Conservation (phyloP, 257 asterid genomes). For the Euphrasia confusa region DNA sequence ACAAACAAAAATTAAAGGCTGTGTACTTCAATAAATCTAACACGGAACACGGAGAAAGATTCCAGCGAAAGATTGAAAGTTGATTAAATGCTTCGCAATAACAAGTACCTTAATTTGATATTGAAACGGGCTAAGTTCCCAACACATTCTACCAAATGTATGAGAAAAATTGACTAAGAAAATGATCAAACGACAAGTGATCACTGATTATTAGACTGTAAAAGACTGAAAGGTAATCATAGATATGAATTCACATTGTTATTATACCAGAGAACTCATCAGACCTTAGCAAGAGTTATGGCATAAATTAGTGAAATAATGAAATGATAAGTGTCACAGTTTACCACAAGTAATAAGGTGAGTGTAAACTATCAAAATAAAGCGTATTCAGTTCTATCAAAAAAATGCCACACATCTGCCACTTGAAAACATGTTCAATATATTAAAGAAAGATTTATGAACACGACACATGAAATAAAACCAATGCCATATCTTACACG, state of each 20-base stretch:
- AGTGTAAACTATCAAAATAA: neutral
- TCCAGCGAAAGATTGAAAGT: conserved; percentile 18
- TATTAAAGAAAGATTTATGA: neutral
- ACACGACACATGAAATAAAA: neutral
- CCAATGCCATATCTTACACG: neutral
- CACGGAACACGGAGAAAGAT: conserved; percentile 13
- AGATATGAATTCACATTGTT: neutral
- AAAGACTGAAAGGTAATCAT: neutral
- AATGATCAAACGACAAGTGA: neutral
- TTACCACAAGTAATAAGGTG: neutral
- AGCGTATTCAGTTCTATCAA: conserved; percentile 4
- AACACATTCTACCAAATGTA: neutral
- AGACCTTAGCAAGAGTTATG: neutral
- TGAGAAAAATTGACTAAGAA: no score
- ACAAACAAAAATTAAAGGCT: neutral
- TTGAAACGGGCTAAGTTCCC: conserved; percentile 3
- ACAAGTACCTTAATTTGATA: conserved; percentile 19
- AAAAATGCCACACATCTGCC: neutral
- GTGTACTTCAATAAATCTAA: conserved; percentile 16
- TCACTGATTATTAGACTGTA: neutral
- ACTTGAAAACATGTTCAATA: conserved; percentile 12
- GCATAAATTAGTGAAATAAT: neutral
- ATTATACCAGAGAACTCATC: neutral
- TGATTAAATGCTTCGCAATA: neutral
- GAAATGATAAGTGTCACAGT: neutral